A percentile compares a stretch with the other conserved stretches of the same genome.
These are phyloP conservation scores for Candolleomyces aberdarensis DNA, from an alignment of 768 basidiomycete genomes.

Conservation along the genomic window DNA sequence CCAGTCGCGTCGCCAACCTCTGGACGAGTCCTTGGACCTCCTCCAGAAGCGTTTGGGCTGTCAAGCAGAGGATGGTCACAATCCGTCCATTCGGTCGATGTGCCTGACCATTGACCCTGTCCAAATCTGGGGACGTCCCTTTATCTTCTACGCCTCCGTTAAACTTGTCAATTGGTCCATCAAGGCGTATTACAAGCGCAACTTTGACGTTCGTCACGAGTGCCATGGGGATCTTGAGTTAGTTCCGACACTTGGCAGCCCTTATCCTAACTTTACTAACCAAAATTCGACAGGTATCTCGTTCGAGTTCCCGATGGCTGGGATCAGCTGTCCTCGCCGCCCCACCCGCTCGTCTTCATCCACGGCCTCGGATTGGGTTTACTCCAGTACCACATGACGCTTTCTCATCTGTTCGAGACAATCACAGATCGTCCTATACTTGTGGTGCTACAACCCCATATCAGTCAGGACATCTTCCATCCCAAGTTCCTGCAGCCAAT, in stretches of 20 bases:
- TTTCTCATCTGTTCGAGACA: constrained; percentile 52
- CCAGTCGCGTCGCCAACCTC: constrained; percentile 38
- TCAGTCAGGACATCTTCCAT: constrained; percentile 85
- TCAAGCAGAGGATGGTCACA: constrained; percentile 57
- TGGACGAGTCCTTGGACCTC: constrained; percentile 60
- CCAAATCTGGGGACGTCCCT: constrained; percentile 64
- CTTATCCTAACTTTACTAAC: background rate
- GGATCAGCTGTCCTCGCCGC: constrained; percentile 52
- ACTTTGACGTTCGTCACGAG: constrained; percentile 41
- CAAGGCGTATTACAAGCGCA: constrained; percentile 39
- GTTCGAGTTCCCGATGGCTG: constrained; percentile 67
- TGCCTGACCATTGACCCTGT: constrained; percentile 78
- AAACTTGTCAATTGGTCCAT: constrained; percentile 46
- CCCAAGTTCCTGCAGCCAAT: constrained; percentile 68
- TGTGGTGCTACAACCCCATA: constrained; percentile 75
- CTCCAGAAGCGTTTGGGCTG: constrained; percentile 73
- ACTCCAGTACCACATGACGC: constrained; percentile 61
- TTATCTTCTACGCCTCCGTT: constrained; percentile 58
- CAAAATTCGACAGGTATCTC: constrained; percentile 52
- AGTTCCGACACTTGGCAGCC: constrained; percentile 18
- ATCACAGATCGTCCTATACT: constrained; percentile 72
- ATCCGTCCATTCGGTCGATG: constrained; percentile 50
- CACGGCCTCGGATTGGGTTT: constrained; percentile 89
- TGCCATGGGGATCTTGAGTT: constrained; percentile 70
- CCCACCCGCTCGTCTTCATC: constrained; percentile 75